Conservation (phyloP, 2,329 filamentous ascomycete species). For the Aspergillus felis region DNA sequence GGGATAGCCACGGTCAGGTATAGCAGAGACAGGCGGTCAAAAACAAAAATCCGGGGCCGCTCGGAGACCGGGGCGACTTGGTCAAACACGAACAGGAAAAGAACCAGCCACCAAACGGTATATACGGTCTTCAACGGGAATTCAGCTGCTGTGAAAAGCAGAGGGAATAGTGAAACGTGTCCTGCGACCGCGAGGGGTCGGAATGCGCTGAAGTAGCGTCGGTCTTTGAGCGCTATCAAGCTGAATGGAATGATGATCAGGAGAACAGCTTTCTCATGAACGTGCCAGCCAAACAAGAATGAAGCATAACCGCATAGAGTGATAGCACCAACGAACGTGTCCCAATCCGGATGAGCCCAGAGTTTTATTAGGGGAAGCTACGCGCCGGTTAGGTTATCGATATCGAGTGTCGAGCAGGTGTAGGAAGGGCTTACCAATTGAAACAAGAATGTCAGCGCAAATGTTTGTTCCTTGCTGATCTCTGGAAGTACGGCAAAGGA, state of each 20-base stretch:
- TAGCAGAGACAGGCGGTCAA: constrained; percentile 84
- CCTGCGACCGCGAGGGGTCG: constrained; percentile 86
- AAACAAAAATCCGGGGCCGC: constrained; percentile 76
- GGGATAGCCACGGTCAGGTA: constrained; percentile 90
- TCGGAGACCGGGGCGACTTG: constrained; percentile 78
- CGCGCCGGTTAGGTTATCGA: constrained; percentile 9
- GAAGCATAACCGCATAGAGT: constrained; percentile 94
- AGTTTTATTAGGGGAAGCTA: constrained; percentile 73
- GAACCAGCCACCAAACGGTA: constrained; percentile 83
- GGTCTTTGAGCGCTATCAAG: constrained; percentile 82
- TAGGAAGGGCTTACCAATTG: constrained; percentile 54
- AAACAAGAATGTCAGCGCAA: constrained; percentile 75
- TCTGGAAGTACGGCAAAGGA: constrained; percentile 91
- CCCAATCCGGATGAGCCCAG: constrained; percentile 76
- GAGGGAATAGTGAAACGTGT: constrained; percentile 90
- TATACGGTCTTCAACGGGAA: constrained; percentile 94
- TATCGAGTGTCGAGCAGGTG: constrained; percentile 13
- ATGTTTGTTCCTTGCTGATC: constrained; percentile 74
- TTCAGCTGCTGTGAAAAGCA: constrained; percentile 87
- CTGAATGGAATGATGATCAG: constrained; percentile 94
- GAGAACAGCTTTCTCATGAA: constrained; percentile 95
- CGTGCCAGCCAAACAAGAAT: constrained; percentile 97
- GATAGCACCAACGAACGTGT: constrained; percentile 81
- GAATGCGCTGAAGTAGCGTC: constrained; percentile 87
- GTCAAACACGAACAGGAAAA: constrained; percentile 84